These are phyloP conservation scores for Acacia confusa DNA, from an alignment of 306 rosid species.

Conservation along the genomic window DNA sequence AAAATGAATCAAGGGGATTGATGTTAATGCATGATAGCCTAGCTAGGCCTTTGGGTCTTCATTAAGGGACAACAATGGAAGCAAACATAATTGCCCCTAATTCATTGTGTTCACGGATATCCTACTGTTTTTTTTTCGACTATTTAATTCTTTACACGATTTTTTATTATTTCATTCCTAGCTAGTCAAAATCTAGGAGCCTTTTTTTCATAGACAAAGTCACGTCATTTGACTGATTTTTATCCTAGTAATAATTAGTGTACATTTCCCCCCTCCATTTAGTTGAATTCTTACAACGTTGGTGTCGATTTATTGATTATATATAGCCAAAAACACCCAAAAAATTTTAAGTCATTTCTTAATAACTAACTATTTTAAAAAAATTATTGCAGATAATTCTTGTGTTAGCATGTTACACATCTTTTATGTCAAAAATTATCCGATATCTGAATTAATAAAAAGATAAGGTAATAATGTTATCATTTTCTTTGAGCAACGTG, in stretches of 20 bases:
- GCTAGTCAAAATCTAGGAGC: neutral
- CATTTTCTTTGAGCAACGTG: neutral
- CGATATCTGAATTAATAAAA: neutral
- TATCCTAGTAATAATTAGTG: neutral
- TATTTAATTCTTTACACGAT: neutral
- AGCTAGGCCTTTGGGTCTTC: constrained; percentile 30
- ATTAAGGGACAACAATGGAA: constrained; percentile 40
- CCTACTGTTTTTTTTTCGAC: neutral
- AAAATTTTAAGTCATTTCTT: neutral
- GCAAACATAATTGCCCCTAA: constrained; percentile 31
- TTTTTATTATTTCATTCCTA: neutral
- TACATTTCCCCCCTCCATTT: no score
- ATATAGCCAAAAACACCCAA: neutral
- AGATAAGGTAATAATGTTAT: neutral
- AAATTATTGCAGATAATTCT: no score
- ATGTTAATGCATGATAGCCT: neutral
- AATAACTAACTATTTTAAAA: neutral
- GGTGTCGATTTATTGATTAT: neutral
- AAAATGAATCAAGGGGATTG: constrained; percentile 29
- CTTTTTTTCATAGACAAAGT: neutral
- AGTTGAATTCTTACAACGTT: neutral
- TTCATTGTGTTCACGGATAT: neutral
- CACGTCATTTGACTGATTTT: neutral
- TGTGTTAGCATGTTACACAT: no score
- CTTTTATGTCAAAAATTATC: neutral